A percentile compares a stretch with the other conserved stretches of the same genome.
Evolutionary conservation across 768 basidiomycete genomes (phyloP).

Genomic region (Plicaturopsis crispa): DNA sequence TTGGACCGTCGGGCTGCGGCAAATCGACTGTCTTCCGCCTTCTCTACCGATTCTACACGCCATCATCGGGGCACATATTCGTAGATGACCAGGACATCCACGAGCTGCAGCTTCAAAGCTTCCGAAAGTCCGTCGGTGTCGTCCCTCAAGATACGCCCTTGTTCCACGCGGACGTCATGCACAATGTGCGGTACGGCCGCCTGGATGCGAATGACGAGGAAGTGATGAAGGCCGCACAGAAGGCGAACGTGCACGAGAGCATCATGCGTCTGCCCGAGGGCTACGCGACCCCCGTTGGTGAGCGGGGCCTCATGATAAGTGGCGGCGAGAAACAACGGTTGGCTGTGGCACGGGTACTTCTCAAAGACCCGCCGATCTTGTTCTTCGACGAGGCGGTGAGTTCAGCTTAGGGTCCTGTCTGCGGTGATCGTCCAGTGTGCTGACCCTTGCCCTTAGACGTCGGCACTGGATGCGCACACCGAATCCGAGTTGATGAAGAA

Average conservation of each 20-base stretch:
- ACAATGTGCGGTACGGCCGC: conserved; percentile 91
- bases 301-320: conserved; percentile 95
- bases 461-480: conserved; percentile 91
- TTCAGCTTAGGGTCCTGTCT: conserved; percentile 11
- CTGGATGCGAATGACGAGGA: conserved; percentile 85
- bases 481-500: conserved; percentile 94
- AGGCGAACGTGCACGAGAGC: conserved; percentile 83
- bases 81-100: conserved; percentile 86
- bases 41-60: conserved; percentile 91
- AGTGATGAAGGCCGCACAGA: conserved; percentile 73
- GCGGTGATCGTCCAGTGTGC: conserved; percentile 3
- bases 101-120: conserved; percentile 58
- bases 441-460: conserved; percentile 83
- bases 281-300: conserved; percentile 89
- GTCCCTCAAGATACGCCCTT: conserved; percentile 98
- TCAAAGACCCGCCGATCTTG: conserved; percentile 92
- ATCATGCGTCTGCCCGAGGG: conserved; percentile 77
- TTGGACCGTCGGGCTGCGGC: conserved; percentile 95
- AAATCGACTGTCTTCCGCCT: conserved; percentile 96
- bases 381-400: conserved; percentile 98
- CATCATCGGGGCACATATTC: conserved; percentile 68
- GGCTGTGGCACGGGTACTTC: conserved; percentile 85
- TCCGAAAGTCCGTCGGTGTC: conserved; percentile 78
- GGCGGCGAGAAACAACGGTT: conserved; percentile 98
- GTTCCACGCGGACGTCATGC: conserved; percentile 92